Conservation (phyloP, 345 rosid genomes). For the Pistacia integerrima region DNA sequence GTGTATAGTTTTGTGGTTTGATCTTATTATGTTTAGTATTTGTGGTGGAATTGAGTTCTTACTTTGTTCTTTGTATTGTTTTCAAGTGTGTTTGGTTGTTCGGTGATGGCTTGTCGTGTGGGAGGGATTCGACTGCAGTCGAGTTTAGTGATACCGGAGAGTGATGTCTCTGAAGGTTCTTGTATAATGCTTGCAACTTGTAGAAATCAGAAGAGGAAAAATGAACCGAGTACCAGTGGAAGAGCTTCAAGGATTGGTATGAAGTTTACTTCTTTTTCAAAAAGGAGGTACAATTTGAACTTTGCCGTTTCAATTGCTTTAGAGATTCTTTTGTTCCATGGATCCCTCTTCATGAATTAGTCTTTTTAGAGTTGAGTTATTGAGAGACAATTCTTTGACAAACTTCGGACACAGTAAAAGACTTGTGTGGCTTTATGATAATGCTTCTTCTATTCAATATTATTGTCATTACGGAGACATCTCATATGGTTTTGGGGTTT, state of each 20-base stretch:
- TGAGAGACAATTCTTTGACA: not conserved
- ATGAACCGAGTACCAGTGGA: conserved; percentile 32
- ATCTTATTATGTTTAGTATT: not conserved
- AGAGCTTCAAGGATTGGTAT: conserved; percentile 33
- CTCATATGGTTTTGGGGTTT: not conserved
- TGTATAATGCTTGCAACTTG: conserved; percentile 32
- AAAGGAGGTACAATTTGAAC: conserved; percentile 45
- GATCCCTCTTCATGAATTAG: not conserved
- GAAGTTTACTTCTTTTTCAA: conserved; percentile 34
- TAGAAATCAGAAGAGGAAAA: conserved; percentile 28
- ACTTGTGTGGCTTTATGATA: not conserved
- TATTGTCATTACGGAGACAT: too few relatives aligned
- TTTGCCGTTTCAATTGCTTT: not conserved
- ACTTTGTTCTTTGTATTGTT: not conserved
- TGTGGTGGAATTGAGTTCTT: not conserved
- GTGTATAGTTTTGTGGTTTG: not conserved
- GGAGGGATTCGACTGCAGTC: conserved; percentile 37
- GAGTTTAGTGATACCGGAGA: conserved; percentile 34
- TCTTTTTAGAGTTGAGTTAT: not conserved
- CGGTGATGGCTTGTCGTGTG: conserved; percentile 57
- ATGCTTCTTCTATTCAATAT: too few relatives aligned
- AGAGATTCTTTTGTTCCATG: not conserved
- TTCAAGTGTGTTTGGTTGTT: conserved; percentile 15
- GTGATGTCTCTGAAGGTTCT: conserved; percentile 35
- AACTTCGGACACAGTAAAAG: not conserved